Conservation (phyloP, 2,329 filamentous ascomycete species). For the Lachnellula subtilissima region DNA sequence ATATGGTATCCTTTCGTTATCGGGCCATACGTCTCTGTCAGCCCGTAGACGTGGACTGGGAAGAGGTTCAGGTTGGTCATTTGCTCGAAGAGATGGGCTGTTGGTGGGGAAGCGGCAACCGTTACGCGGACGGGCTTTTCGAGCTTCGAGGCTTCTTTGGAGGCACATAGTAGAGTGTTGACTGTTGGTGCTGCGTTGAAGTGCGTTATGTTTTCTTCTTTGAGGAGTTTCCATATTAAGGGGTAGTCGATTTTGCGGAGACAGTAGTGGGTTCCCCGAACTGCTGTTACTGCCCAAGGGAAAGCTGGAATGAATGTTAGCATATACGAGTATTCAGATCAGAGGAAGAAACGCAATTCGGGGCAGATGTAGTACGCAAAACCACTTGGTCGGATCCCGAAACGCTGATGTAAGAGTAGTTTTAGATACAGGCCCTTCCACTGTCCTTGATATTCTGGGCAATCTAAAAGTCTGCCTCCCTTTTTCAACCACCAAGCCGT, state of each 20-base stretch:
- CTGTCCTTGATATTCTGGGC: too few species aligned
- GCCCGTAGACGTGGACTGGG: slow-evolving; percentile 89
- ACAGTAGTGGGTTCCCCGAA: slow-evolving; percentile 91
- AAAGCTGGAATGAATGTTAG: slow-evolving; percentile 56
- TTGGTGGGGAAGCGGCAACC: slow-evolving; percentile 87
- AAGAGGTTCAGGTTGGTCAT: slow-evolving; percentile 79
- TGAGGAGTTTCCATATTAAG: slow-evolving; percentile 83
- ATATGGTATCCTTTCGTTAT: slow-evolving; percentile 91
- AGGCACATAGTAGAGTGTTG: slow-evolving; percentile 84
- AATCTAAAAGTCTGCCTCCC: too few species aligned
- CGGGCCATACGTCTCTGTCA: slow-evolving; percentile 87
- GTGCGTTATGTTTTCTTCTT: slow-evolving; percentile 83
- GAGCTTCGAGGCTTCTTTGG: slow-evolving; percentile 67
- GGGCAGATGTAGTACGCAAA: too few species aligned
- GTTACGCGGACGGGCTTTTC: slow-evolving; percentile 74
- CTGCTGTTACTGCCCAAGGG: slow-evolving; percentile 88
- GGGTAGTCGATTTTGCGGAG: slow-evolving; percentile 93
- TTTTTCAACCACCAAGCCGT: background rate
- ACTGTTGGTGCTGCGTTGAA: slow-evolving; percentile 96
- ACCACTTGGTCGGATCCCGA: too few species aligned
- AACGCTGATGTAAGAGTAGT: too few species aligned
- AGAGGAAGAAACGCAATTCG: background rate
- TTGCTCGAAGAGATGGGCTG: slow-evolving; percentile 83
- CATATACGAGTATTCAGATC: background rate
- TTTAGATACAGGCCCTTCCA: too few species aligned